These are phyloP conservation scores for Tritrichomonas musculus DNA, from an alignment of 208 protist genomes.

Conservation along the genomic window DNA sequence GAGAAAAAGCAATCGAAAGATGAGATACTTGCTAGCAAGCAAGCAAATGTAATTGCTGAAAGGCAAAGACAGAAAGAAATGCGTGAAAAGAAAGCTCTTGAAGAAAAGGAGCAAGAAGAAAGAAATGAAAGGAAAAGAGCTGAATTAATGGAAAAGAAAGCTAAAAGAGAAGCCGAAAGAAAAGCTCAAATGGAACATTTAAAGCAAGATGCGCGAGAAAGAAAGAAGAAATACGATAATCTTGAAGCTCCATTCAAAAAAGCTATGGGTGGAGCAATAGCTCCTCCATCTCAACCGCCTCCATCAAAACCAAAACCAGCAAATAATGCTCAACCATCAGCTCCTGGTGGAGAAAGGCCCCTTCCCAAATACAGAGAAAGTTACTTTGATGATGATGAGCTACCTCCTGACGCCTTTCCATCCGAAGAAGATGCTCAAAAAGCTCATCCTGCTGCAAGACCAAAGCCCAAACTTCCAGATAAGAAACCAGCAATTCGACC, in stretches of 20 bases:
- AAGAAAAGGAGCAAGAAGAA: neutral
- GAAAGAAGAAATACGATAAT: conserved; percentile 30
- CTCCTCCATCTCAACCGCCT: neutral
- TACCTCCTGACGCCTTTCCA: neutral
- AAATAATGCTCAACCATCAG: neutral
- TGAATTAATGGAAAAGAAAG: neutral
- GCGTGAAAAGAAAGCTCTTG: neutral
- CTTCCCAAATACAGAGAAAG: neutral
- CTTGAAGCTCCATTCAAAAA: conserved; percentile 18
- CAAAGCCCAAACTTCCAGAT: neutral
- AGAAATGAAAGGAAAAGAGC: neutral
- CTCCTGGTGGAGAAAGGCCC: neutral
- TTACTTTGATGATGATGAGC: neutral
- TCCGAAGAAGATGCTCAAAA: neutral
- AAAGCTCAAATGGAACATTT: neutral
- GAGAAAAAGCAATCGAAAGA: neutral
- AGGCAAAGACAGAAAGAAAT: neutral
- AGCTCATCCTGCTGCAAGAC: neutral
- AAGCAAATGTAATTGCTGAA: neutral
- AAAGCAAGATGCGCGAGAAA: neutral
- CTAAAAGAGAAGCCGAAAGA: neutral
- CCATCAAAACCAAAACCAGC: neutral
- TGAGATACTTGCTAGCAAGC: neutral
- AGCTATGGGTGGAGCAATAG: neutral
- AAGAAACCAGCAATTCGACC: neutral